phyloP scores from a whole-genome alignment of 75 land plant genomes.

The Selaginella moellendorffii region DNA sequence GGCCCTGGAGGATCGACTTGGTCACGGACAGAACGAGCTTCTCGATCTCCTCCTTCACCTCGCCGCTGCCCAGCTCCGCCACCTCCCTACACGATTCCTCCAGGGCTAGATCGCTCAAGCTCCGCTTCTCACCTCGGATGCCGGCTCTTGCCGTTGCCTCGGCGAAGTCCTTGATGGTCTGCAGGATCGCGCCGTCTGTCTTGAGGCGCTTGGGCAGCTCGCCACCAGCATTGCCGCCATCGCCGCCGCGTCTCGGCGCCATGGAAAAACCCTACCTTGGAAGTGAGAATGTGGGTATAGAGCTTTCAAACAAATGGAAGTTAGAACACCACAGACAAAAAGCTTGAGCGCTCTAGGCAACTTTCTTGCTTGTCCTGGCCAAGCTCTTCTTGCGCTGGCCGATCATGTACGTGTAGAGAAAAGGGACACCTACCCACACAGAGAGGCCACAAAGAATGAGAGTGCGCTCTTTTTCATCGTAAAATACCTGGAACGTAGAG shows the following conservation, averaged over 20 bases:
- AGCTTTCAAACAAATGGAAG: too few species aligned
- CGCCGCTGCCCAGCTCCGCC: conserved; percentile 39
- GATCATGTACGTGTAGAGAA: not conserved
- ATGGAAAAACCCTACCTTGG: too few species aligned
- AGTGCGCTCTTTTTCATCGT: not conserved
- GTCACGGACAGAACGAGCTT: conserved; percentile 33
- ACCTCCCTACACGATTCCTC: conserved; percentile 69
- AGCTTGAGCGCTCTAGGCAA: too few species aligned
- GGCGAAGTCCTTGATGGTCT: conserved; percentile 31
- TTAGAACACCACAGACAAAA: too few species aligned
- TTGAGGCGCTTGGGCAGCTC: conserved; percentile 48
- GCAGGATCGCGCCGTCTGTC: conserved; percentile 46
- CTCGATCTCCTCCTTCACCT: conserved; percentile 55
- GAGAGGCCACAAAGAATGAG: not conserved
- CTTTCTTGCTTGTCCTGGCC: not conserved
- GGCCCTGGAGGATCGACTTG: conserved; percentile 54
- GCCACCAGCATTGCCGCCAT: too few species aligned
- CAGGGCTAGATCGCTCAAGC: conserved; percentile 51
- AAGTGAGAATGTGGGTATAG: too few species aligned
- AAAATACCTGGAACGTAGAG: conserved; percentile 72
- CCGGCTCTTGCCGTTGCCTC: conserved; percentile 9
- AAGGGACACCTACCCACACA: too few species aligned
- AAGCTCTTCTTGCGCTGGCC: not conserved
- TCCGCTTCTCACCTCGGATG: conserved; percentile 18
- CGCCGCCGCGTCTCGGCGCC: too few species aligned